phyloP scores from a whole-genome alignment of 495 filamentous ascomycete genomes.

The Tuber melanosporum region DNA sequence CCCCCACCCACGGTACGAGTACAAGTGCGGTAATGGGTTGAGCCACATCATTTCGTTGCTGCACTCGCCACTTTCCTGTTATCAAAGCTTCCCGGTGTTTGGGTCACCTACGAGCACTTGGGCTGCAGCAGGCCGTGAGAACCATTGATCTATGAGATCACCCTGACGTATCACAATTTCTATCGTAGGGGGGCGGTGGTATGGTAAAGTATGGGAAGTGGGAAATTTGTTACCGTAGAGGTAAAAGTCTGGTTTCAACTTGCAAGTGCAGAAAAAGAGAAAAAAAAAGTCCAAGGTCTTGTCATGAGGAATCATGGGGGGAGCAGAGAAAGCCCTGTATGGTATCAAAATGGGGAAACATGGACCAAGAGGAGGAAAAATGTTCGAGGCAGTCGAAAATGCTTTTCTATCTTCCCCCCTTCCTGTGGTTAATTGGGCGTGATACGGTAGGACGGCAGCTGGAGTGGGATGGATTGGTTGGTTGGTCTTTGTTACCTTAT shows the following conservation, averaged over 20 bases:
- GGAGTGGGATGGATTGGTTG: neutral
- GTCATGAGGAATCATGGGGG: neutral
- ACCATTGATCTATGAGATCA: neutral
- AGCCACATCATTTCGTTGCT: neutral
- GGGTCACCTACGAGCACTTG: neutral
- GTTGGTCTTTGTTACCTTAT: conserved; percentile 4
- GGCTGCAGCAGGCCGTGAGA: neutral
- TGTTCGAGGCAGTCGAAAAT: neutral
- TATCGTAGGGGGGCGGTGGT: neutral
- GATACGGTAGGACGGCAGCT: neutral
- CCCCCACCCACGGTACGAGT: neutral
- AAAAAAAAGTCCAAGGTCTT: neutral
- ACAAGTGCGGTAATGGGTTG: neutral
- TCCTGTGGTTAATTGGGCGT: neutral
- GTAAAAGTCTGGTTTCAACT: neutral
- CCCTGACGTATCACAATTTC: neutral
- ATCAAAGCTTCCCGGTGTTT: neutral
- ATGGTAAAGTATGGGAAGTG: neutral
- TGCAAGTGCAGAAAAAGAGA: neutral
- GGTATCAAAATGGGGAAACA: neutral
- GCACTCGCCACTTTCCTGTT: neutral
- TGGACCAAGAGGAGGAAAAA: neutral
- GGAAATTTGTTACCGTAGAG: neutral
- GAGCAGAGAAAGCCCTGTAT: neutral
- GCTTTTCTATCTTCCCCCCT: neutral